Evolutionary conservation across 371 early-diverging fungal species (phyloP).

Genomic region (Circinella umbellata): DNA sequence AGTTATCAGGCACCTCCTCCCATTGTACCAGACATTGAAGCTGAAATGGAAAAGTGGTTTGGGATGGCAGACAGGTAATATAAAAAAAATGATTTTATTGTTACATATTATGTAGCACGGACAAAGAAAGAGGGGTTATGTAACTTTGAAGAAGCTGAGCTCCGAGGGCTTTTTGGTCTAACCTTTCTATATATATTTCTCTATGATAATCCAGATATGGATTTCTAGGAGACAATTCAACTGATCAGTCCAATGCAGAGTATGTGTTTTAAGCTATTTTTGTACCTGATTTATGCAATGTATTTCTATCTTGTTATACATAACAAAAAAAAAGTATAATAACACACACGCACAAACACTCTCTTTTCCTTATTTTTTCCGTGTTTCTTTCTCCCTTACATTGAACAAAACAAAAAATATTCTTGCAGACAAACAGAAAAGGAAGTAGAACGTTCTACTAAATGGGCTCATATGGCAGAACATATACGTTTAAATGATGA

Average conservation of each 20-base stretch:
- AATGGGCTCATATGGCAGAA: conserved; percentile 65
- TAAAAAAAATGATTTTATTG: not conserved
- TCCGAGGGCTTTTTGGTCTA: not conserved
- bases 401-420: not conserved
- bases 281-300: no score
- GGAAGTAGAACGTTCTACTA: conserved; percentile 49
- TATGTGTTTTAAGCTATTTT: conserved; percentile 10
- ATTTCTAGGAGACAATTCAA: conserved; percentile 34
- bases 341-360: no score
- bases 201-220: conserved; percentile 42
- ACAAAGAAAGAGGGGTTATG: no score
- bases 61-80: conserved; percentile 49
- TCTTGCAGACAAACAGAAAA: conserved; percentile 25
- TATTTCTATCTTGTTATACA: not conserved
- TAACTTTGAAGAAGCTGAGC: not conserved
- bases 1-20: conserved; percentile 25
- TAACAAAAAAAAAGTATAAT: not conserved
- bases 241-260: conserved; percentile 11
- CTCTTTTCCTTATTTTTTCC: no score
- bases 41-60: conserved; percentile 60
- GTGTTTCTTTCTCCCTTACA: no score
- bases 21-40: conserved; percentile 34
- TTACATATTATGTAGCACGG: not conserved
- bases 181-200: not conserved
- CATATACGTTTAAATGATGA: conserved; percentile 33